Percentiles rank a stretch among this genome's conserved stretches.
Conservation (phyloP, 2,329 filamentous ascomycete genomes). For the Aspergillus sp. region DNA sequence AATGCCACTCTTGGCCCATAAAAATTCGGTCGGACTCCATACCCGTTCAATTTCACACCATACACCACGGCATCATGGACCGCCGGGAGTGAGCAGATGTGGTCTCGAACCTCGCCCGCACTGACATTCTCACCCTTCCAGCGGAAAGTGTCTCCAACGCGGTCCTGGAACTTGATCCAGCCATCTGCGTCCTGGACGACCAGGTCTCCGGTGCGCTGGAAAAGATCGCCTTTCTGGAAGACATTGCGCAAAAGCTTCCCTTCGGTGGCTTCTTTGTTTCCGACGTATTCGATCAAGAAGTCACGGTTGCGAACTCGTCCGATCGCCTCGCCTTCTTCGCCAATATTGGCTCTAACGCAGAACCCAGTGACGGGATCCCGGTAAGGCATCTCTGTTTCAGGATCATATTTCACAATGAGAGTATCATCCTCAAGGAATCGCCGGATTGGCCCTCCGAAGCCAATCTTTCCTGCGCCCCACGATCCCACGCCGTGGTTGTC, state of each 20-base stretch:
- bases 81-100: conserved; percentile 39
- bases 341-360: conserved; percentile 35
- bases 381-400: conserved; percentile 40
- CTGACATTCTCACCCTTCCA: conserved; percentile 48
- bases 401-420: conserved; percentile 43
- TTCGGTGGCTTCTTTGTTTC: conserved; percentile 42
- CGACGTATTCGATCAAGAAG: conserved; percentile 42
- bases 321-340: conserved; percentile 46
- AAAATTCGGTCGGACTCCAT: conserved; percentile 10
- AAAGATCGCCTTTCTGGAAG: conserved; percentile 46
- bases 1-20: neutral
- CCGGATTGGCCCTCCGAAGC: conserved; percentile 42
- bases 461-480: conserved; percentile 44
- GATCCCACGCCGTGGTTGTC: conserved; percentile 43
- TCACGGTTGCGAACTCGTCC: conserved; percentile 40
- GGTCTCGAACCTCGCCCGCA: conserved; percentile 45
- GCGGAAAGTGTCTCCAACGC: conserved; percentile 38
- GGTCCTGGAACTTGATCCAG: conserved; percentile 47
- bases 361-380: conserved; percentile 46
- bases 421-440: conserved; percentile 42
- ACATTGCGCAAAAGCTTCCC: conserved; percentile 45
- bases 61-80: conserved; percentile 47
- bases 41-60: conserved; percentile 42
- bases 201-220: conserved; percentile 47
- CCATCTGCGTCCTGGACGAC: conserved; percentile 40